Evolutionary conservation across 2,329 filamentous ascomycete species (phyloP).

Genomic region (Paecilomyces sp.): DNA sequence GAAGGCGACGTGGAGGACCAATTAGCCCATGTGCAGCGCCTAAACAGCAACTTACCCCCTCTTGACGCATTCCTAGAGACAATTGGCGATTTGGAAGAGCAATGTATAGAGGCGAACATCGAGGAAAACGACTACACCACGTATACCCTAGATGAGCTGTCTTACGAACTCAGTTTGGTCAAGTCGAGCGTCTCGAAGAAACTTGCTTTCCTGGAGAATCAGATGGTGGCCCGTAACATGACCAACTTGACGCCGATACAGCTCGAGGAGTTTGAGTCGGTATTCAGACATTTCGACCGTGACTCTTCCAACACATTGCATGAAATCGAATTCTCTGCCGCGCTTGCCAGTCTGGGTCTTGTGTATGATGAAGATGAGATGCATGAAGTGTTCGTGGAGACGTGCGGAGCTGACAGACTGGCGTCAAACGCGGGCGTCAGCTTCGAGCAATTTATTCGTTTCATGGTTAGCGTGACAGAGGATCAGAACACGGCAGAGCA

Average conservation of each 20-base stretch:
- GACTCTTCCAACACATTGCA: constrained; percentile 84
- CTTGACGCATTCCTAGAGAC: constrained; percentile 86
- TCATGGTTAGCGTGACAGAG: constrained; percentile 99
- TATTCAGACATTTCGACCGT: constrained; percentile 95
- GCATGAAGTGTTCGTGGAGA: constrained; percentile 88
- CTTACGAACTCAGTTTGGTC: constrained; percentile 87
- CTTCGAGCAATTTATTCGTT: constrained; percentile 97
- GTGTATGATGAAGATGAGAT: constrained; percentile 98
- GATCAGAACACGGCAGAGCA: constrained; percentile 98
- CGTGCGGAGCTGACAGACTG: constrained; percentile 56
- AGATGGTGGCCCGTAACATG: constrained; percentile 97
- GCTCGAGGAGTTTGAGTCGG: constrained; percentile 95
- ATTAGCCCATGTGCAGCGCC: constrained; percentile 72
- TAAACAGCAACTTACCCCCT: constrained; percentile 78
- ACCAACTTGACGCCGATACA: constrained; percentile 98
- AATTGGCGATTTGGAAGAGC: constrained; percentile 76
- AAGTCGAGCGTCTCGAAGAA: constrained; percentile 93
- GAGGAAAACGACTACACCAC: constrained; percentile 99
- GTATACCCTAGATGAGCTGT: constrained; percentile 93
- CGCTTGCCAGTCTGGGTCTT: constrained; percentile 85
- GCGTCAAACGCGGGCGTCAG: constrained; percentile 64
- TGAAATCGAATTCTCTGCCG: constrained; percentile 93
- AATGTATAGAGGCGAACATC: constrained; percentile 94
- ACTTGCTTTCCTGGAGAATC: constrained; percentile 92
- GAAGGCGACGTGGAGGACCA: constrained; percentile 97